Percentiles rank a stretch among this genome's conserved stretches.
These are phyloP conservation scores for Tripidium arundinaceum DNA, from an alignment of 202 grass and related monocot species.

Conservation along the genomic window DNA sequence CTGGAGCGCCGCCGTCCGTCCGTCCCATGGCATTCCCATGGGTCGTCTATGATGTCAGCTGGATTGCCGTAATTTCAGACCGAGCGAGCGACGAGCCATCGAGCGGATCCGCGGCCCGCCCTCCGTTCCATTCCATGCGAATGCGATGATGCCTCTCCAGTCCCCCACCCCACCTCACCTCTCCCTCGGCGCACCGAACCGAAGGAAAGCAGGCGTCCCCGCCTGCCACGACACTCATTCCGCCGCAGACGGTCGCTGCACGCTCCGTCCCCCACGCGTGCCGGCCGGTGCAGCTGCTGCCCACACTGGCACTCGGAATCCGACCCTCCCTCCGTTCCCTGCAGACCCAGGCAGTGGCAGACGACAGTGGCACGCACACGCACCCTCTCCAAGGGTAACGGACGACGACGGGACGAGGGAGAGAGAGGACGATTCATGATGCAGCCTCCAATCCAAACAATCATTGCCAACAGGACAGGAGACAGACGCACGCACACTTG, in stretches of 20 bases:
- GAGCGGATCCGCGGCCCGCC: too few relatives aligned
- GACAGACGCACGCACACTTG: background rate
- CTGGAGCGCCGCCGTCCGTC: too few relatives aligned
- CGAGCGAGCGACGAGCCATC: too few relatives aligned
- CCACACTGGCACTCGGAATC: background rate
- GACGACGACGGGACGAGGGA: background rate
- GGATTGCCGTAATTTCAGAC: too few relatives aligned
- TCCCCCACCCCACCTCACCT: too few relatives aligned
- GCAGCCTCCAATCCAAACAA: background rate
- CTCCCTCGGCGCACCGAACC: background rate
- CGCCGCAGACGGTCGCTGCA: background rate
- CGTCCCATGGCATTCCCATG: too few relatives aligned
- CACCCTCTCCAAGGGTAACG: background rate
- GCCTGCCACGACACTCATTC: background rate
- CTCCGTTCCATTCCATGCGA: too few relatives aligned
- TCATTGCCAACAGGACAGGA: background rate
- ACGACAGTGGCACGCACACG: background rate
- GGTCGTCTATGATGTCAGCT: too few relatives aligned
- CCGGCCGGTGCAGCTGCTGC: background rate
- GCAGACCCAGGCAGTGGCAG: background rate
- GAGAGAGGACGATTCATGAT: background rate
- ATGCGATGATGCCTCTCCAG: background rate
- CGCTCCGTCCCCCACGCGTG: constrained; percentile 5
- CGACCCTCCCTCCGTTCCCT: background rate
- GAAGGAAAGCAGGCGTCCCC: background rate